phyloP scores from a whole-genome alignment of 441 rosid species.

The Raphanus hybrid region DNA sequence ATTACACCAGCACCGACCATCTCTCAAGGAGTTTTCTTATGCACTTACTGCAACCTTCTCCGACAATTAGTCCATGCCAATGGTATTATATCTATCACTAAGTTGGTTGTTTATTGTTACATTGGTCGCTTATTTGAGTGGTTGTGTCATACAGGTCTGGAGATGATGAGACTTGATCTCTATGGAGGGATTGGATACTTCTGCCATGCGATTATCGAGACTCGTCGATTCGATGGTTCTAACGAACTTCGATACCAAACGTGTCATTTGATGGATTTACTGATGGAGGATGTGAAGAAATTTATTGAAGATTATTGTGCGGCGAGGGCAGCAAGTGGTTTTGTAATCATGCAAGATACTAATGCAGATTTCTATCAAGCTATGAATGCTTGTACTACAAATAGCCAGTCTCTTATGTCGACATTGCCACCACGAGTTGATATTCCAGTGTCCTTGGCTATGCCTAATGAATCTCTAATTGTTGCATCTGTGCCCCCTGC shows the following conservation, averaged over 20 bases:
- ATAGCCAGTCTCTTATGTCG: conserved; percentile 15
- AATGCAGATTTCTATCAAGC: conserved; percentile 58
- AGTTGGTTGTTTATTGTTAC: neutral
- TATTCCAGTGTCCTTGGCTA: conserved; percentile 2
- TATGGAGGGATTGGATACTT: conserved; percentile 52
- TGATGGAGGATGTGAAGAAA: conserved; percentile 51
- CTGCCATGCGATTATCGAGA: conserved; percentile 64
- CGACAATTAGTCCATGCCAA: conserved; percentile 60
- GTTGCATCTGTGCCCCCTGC: neutral
- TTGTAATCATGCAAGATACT: conserved; percentile 50
- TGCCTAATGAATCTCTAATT: neutral
- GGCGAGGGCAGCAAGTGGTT: conserved; percentile 48
- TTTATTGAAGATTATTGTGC: conserved; percentile 56
- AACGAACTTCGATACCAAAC: conserved; percentile 19
- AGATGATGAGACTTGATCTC: conserved; percentile 53
- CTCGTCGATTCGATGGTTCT: neutral
- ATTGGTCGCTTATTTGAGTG: neutral
- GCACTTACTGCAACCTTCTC: conserved; percentile 63
- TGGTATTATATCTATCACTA: conserved; percentile 42
- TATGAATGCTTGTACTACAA: conserved; percentile 33
- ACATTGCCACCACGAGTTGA: neutral
- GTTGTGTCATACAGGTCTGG: conserved; percentile 39
- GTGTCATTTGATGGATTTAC: conserved; percentile 30
- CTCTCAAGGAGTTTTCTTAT: conserved; percentile 35
- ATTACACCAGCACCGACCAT: conserved; percentile 38